These are phyloP conservation scores for Penicillium sp. DNA, from an alignment of 2,329 filamentous ascomycete genomes.

Conservation along the genomic window DNA sequence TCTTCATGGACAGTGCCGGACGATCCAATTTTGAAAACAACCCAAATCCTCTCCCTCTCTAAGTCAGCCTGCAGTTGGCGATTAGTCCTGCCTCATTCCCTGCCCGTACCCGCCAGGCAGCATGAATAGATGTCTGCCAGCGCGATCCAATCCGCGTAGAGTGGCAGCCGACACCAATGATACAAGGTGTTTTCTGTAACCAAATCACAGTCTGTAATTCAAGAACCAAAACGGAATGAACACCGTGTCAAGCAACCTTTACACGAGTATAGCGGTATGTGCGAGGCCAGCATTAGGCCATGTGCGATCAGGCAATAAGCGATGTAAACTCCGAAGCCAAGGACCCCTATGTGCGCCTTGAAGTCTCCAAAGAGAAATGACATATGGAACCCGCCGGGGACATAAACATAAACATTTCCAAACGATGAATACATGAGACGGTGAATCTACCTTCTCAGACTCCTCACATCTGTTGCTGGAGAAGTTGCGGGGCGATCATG, in stretches of 20 bases:
- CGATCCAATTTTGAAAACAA: slow-evolving; percentile 15
- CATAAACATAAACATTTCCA: not conserved
- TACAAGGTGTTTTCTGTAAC: slow-evolving; percentile 16
- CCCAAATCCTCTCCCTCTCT: slow-evolving; percentile 3
- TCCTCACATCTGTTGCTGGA: slow-evolving; percentile 43
- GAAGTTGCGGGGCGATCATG: slow-evolving; percentile 43
- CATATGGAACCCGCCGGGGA: not conserved
- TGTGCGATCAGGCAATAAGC: slow-evolving; percentile 11
- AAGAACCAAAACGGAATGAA: not conserved
- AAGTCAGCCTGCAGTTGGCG: slow-evolving; percentile 1
- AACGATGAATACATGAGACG: not conserved
- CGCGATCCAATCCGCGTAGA: slow-evolving; percentile 7
- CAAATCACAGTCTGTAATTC: not conserved
- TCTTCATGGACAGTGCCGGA: slow-evolving; percentile 19
- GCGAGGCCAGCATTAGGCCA: not conserved
- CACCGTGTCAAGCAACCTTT: not conserved
- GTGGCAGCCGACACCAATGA: slow-evolving; percentile 10
- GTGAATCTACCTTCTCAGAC: not conserved
- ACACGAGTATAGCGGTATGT: slow-evolving; percentile 6
- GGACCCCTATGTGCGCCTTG: not conserved
- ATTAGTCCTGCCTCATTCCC: slow-evolving; percentile 4
- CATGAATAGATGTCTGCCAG: slow-evolving; percentile 10
- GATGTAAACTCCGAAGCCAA: slow-evolving; percentile 4
- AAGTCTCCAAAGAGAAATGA: not conserved
- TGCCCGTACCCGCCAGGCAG: slow-evolving; percentile 24